phyloP scores from a whole-genome alignment of 108 stramenopile species.

The Skeletonema tropicum region DNA sequence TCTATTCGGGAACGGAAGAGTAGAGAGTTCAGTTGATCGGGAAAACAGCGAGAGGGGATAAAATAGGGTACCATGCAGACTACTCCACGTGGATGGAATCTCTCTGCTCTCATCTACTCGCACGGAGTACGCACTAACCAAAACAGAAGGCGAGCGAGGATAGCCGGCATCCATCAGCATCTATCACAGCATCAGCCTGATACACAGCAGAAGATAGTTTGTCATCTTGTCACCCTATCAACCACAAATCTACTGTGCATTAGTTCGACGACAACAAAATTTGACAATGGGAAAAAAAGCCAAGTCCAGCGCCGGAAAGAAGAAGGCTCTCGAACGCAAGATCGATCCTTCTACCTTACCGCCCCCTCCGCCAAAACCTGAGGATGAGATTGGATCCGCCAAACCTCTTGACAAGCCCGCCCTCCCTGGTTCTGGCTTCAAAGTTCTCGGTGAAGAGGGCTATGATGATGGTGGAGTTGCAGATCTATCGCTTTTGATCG shows the following conservation, averaged over 20 bases:
- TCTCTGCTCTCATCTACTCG: no score
- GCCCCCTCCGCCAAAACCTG: slow-evolving; percentile 73
- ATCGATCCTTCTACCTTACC: slow-evolving; percentile 78
- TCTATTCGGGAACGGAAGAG: no score
- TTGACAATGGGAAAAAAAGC: slow-evolving; percentile 88
- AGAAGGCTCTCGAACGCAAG: slow-evolving; percentile 70
- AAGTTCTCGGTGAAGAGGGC: slow-evolving; percentile 80
- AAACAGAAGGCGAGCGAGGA: no score
- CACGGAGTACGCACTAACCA: no score
- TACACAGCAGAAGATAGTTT: no score
- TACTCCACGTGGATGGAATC: no score
- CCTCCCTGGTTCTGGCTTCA: slow-evolving; percentile 81
- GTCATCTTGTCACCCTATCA: no score
- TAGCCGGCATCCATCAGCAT: no score
- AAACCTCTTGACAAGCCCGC: slow-evolving; percentile 81
- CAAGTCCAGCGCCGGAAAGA: slow-evolving; percentile 65
- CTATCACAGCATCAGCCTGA: no score
- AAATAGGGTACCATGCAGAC: no score
- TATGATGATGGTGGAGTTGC: slow-evolving; percentile 92
- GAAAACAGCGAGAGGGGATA: no score
- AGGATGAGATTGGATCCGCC: slow-evolving; percentile 82
- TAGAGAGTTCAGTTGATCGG: no score
- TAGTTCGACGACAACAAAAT: not conserved
- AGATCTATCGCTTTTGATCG: slow-evolving; percentile 88
- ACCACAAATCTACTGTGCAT: not conserved